Conservation (phyloP, 345 rosid species). For the Bruguiera sexangula region DNA sequence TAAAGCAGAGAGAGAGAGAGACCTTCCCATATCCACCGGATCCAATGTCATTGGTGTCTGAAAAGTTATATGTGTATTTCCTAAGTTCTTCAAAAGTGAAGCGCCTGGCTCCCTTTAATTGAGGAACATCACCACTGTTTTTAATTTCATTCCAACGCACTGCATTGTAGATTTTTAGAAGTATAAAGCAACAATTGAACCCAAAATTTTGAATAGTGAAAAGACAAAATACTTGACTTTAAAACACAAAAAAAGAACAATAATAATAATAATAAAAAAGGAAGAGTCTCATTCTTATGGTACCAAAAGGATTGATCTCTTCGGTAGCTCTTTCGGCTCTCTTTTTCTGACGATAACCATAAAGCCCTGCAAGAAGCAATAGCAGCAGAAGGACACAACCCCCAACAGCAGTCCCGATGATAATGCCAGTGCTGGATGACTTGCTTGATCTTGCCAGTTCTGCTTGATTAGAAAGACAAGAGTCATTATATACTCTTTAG, state of each 20-base stretch:
- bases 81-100: constrained; percentile 61
- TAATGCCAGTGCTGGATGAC: constrained; percentile 43
- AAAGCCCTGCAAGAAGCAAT: constrained; percentile 57
- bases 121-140: constrained; percentile 59
- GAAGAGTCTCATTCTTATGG: neutral
- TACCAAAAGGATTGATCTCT: constrained; percentile 74
- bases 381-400: constrained; percentile 47
- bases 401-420: constrained; percentile 71
- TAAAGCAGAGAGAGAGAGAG: neutral
- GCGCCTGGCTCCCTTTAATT: constrained; percentile 68
- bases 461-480: constrained; percentile 16
- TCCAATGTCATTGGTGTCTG: constrained; percentile 64
- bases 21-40: constrained; percentile 97
- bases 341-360: constrained; percentile 64
- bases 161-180: constrained; percentile 29
- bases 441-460: constrained; percentile 23
- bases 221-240: neutral
- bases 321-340: constrained; percentile 63
- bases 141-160: constrained; percentile 64
- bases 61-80: constrained; percentile 63
- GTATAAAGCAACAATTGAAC: neutral
- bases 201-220: constrained; percentile 1
- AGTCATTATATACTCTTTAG: neutral
- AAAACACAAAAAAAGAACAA: too few relatives aligned
- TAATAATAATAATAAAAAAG: neutral